Base-by-base conservation (phyloP, 306 rosid species). In the Calophaca sinica region DNA sequence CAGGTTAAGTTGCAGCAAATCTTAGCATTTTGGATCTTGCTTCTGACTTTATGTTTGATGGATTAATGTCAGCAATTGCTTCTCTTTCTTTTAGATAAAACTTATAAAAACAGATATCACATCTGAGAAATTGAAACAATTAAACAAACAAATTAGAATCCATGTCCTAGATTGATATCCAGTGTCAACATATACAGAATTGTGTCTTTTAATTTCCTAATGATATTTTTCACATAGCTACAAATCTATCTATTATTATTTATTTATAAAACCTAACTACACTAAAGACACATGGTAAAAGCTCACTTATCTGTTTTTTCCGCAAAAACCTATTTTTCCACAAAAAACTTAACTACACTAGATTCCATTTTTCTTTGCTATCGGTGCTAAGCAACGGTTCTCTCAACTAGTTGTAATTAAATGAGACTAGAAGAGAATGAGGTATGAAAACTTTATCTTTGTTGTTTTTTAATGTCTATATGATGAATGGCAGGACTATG, bases 401-500 rank as follows among this genome's bases (percentile, higher is more conserved):
- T 20, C 26, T 20, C 26, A 20, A 20, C 1, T 20, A 20, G 7
- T 58, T 75, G 51, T 49, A 33, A 69, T 39, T 59, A 9, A 11
- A 68, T 61, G 29, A 35, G 48, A 14, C 15, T 2, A 33, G 3
- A 33, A 60, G 44, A 59, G 52, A 62, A 31, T 9, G 12, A 62
- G 29, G 26, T 20, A 15, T 57, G 44, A 11, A 59, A 75, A 44
- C 6, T 68, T 11, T 28, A 12, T 62, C 7, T 9, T 42, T 42
- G 11, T 31, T 1, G 54, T 44, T 62, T 39, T 62, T 14, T 33
- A 33, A 15, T 7, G n/a, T 2, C 50, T 62, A 0, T 58, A 12
- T 46, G 42, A 29, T 41, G 64, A 60, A 61, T 79, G 78, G 62
- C 93, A 94, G 97, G 97, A 94, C 88, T 94, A 94, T 55, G 98